These are phyloP conservation scores for Cyclocybe aegerita DNA, from an alignment of 768 basidiomycete genomes.

Conservation along the genomic window DNA sequence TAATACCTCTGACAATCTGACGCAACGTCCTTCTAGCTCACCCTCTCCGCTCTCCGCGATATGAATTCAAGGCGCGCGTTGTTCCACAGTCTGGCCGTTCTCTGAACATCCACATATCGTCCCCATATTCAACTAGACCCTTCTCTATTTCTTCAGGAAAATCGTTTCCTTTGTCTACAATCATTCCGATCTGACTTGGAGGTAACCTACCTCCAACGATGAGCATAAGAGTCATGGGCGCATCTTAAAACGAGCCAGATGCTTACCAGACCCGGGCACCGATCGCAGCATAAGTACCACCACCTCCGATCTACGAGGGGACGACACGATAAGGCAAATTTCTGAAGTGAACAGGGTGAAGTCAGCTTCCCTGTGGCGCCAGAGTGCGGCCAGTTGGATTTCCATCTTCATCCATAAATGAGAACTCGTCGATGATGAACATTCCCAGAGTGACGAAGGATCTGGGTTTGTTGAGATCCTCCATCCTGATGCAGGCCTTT, in stretches of 20 bases:
- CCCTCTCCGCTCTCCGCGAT: constrained; percentile 73
- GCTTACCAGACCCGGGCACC: constrained; percentile 80
- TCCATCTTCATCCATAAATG: constrained; percentile 58
- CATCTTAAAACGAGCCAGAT: neutral
- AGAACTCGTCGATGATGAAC: constrained; percentile 89
- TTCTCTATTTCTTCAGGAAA: constrained; percentile 62
- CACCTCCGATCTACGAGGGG: constrained; percentile 76
- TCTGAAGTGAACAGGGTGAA: neutral
- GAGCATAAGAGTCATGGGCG: neutral
- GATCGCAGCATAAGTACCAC: constrained; percentile 79
- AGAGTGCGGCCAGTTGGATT: constrained; percentile 43
- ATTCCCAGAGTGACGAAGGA: constrained; percentile 74
- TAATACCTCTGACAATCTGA: neutral
- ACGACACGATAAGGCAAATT: constrained; percentile 4
- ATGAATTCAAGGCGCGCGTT: constrained; percentile 73
- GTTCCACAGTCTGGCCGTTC: constrained; percentile 55
- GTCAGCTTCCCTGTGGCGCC: constrained; percentile 47
- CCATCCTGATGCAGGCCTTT: no score
- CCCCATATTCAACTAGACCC: constrained; percentile 60
- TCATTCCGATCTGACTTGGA: constrained; percentile 68
- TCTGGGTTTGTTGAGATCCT: constrained; percentile 6
- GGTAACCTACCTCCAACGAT: constrained; percentile 51
- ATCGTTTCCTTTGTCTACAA: constrained; percentile 79
- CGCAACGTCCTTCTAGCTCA: constrained; percentile 26
- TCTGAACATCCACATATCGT: constrained; percentile 78